These are phyloP conservation scores for Ceraceosorus guamensis DNA, from an alignment of 1,284 basidiomycete genomes.

Conservation along the genomic window DNA sequence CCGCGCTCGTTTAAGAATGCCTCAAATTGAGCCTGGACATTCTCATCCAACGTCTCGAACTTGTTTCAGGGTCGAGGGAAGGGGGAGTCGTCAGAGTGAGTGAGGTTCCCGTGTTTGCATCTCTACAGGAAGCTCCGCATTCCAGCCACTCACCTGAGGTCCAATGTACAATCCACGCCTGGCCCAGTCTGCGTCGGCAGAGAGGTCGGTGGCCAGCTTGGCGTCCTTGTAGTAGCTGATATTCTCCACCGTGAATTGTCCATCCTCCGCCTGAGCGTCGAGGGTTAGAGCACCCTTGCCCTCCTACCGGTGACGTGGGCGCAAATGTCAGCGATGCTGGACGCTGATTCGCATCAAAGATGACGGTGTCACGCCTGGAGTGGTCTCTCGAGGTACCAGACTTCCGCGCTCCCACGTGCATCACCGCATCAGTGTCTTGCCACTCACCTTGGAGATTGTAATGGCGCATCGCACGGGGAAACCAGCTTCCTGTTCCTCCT, in stretches of 20 bases:
- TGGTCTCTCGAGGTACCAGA: too few relatives aligned
- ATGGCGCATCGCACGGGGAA: conserved; percentile 70
- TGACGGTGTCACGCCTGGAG: too few relatives aligned
- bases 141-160: conserved; percentile 59
- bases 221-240: conserved; percentile 73
- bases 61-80: conserved; percentile 26
- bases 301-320: conserved; percentile 3
- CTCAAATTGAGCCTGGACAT: conserved; percentile 79
- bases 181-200: conserved; percentile 86
- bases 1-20: conserved; percentile 77
- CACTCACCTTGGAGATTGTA: conserved; percentile 66
- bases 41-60: conserved; percentile 84
- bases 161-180: conserved; percentile 85
- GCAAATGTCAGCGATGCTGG: background rate
- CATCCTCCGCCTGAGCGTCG: conserved; percentile 55
- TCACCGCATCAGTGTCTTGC: too few relatives aligned
- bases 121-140: background rate
- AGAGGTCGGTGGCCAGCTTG: conserved; percentile 67
- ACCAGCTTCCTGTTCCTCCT: conserved; percentile 21
- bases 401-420: too few relatives aligned
- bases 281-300: conserved; percentile 36
- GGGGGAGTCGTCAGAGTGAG: background rate
- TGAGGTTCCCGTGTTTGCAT: conserved; percentile 3
- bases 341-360: background rate
- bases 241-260: conserved; percentile 78